These are phyloP conservation scores for Vitis rotundifolia DNA, from an alignment of 164 flowering plant genomes.

Conservation along the genomic window DNA sequence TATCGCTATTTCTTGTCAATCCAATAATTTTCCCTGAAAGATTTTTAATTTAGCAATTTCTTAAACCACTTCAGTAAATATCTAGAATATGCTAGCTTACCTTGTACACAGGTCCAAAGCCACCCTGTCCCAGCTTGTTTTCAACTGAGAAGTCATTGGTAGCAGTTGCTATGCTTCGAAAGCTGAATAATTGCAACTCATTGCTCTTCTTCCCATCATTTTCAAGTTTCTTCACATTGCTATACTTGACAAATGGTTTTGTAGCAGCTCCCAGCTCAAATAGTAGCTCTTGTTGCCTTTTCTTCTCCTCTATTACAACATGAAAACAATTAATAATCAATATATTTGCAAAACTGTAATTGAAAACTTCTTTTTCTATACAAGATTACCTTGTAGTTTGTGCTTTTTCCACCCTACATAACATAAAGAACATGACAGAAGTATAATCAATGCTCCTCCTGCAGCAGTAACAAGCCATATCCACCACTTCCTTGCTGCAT, in stretches of 20 bases:
- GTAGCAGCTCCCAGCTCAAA: background rate
- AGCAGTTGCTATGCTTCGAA: constrained; percentile 15
- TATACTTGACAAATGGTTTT: too few relatives aligned
- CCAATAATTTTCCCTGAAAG: constrained; percentile 24
- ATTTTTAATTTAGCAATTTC: background rate
- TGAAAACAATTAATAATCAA: too few relatives aligned
- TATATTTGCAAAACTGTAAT: background rate
- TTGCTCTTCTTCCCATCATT: background rate
- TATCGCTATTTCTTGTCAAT: constrained; percentile 33
- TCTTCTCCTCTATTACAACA: background rate
- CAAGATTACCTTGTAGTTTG: constrained; percentile 2
- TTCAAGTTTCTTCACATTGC: background rate
- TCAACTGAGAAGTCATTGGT: constrained; percentile 24
- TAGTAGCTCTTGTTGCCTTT: background rate
- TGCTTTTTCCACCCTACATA: constrained; percentile 5
- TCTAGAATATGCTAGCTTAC: constrained; percentile 6
- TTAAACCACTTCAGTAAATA: background rate
- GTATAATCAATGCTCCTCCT: background rate
- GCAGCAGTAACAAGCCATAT: background rate
- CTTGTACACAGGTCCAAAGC: constrained; percentile 42
- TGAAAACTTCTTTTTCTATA: background rate
- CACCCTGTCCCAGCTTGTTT: constrained; percentile 42
- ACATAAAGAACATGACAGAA: background rate
- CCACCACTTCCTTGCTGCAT: constrained; percentile 11
- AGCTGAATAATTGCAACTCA: constrained; percentile 15